Evolutionary conservation across 2,329 filamentous ascomycete species (phyloP).

Genomic region (Epichloe aotearoae): DNA sequence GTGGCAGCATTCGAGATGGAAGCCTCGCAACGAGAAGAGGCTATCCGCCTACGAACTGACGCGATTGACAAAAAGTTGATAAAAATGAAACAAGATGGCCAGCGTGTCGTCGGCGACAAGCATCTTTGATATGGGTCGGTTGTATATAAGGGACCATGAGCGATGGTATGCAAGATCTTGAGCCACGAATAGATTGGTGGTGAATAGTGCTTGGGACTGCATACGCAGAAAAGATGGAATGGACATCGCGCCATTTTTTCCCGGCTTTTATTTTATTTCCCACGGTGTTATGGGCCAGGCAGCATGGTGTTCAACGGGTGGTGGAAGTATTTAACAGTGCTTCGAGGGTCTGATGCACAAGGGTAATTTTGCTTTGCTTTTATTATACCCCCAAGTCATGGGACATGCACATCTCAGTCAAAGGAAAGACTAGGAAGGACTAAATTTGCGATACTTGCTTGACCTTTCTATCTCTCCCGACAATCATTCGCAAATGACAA

Average conservation of each 20-base stretch:
- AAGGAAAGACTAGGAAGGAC: background rate
- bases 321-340: background rate
- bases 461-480: slow-evolving; percentile 47
- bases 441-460: slow-evolving; percentile 1
- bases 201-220: background rate
- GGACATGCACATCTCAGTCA: background rate
- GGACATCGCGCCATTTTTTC: background rate
- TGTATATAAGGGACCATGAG: background rate
- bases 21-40: slow-evolving; percentile 40
- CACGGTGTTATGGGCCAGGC: background rate
- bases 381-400: background rate
- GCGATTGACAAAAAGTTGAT: slow-evolving; percentile 40
- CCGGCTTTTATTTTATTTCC: background rate
- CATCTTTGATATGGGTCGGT: slow-evolving; percentile 2
- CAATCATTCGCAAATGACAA: slow-evolving; percentile 47
- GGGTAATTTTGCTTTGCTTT: slow-evolving; percentile 3
- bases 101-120: slow-evolving; percentile 39
- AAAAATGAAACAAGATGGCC: slow-evolving; percentile 43
- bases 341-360: background rate
- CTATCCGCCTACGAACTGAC: slow-evolving; percentile 37
- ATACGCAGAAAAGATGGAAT: background rate
- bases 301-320: slow-evolving; percentile 2
- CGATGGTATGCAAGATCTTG: background rate
- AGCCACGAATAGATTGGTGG: background rate
- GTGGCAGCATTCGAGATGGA: slow-evolving; percentile 41